phyloP scores from a whole-genome alignment of 1,284 basidiomycete species.

The Ustilago sp. region DNA sequence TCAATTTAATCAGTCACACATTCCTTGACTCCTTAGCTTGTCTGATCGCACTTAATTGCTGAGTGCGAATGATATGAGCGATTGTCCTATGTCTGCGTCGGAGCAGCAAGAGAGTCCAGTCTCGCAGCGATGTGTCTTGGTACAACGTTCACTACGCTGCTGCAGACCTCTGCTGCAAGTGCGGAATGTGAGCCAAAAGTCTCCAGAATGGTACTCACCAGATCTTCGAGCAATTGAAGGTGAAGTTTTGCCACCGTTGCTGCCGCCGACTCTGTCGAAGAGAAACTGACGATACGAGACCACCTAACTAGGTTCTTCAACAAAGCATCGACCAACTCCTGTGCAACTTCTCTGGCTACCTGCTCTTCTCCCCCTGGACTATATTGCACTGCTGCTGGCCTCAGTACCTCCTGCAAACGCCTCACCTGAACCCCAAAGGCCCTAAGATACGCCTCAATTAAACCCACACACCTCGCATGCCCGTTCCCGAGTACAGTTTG shows the following conservation, averaged over 20 bases:
- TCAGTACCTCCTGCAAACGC: conserved; percentile 19
- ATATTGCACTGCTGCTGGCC: not conserved
- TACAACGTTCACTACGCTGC: not conserved
- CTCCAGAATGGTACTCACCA: conserved; percentile 7
- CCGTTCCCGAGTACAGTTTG: conserved; percentile 32
- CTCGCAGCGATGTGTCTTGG: not conserved
- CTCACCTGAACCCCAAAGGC: conserved; percentile 11
- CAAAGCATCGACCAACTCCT: conserved; percentile 7
- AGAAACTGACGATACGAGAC: not conserved
- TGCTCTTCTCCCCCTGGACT: not conserved
- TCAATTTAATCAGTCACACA: not conserved
- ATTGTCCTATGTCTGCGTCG: not conserved
- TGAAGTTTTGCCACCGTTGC: not conserved
- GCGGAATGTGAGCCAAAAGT: not conserved
- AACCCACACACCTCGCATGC: conserved; percentile 29
- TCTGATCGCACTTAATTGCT: not conserved
- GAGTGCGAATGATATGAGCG: not conserved
- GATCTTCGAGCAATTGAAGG: conserved; percentile 3
- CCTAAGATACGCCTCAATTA: conserved; percentile 27
- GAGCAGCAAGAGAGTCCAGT: not conserved
- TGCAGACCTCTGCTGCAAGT: not conserved
- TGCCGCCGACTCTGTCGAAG: not conserved
- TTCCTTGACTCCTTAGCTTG: not conserved
- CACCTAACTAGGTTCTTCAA: conserved; percentile 14
- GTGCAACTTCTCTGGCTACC: conserved; percentile 1